These are phyloP conservation scores for Calcarisporium arbuscula DNA, from an alignment of 2,329 filamentous ascomycete genomes.

Conservation along the genomic window DNA sequence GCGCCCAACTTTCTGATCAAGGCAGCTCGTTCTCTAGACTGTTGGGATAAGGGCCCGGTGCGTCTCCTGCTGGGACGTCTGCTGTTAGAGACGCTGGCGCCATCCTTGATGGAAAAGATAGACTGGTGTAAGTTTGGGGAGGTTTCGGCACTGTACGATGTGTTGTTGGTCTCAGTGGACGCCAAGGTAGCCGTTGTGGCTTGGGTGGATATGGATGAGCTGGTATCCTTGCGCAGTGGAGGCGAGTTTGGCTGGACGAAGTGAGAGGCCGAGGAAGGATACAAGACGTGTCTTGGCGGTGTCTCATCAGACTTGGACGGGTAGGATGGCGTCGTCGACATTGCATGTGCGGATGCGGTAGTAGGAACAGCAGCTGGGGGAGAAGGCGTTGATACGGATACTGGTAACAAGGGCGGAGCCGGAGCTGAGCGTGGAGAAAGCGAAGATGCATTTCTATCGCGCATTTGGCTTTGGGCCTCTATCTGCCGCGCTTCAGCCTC, in stretches of 20 bases:
- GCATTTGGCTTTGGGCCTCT: slow-evolving; percentile 6
- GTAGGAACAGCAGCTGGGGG: slow-evolving; percentile 11
- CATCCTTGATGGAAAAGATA: slow-evolving; percentile 51
- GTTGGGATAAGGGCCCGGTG: slow-evolving; percentile 51
- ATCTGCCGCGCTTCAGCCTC: slow-evolving; percentile 6
- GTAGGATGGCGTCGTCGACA: slow-evolving; percentile 13
- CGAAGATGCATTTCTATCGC: slow-evolving; percentile 7
- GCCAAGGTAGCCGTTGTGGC: slow-evolving; percentile 37
- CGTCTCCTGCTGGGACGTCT: slow-evolving; percentile 51
- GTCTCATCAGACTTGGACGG: slow-evolving; percentile 5
- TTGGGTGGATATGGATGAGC: slow-evolving; percentile 47
- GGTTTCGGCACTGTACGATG: slow-evolving; percentile 46
- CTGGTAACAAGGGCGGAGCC: slow-evolving; percentile 10
- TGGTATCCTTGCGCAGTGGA: slow-evolving; percentile 41
- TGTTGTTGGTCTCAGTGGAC: slow-evolving; percentile 42
- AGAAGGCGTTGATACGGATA: slow-evolving; percentile 19
- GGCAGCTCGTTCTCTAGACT: slow-evolving; percentile 53
- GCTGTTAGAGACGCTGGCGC: slow-evolving; percentile 44
- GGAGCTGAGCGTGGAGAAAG: slow-evolving; percentile 9
- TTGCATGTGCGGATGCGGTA: slow-evolving; percentile 4
- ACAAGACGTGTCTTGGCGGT: slow-evolving; percentile 7
- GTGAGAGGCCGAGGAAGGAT: slow-evolving; percentile 12
- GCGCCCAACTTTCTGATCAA: slow-evolving; percentile 54
- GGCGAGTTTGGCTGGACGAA: slow-evolving; percentile 21
- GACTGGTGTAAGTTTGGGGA: slow-evolving; percentile 44